Evolutionary conservation across 2,329 filamentous ascomycete species (phyloP).

Genomic region (Colletotrichum tofieldiae): DNA sequence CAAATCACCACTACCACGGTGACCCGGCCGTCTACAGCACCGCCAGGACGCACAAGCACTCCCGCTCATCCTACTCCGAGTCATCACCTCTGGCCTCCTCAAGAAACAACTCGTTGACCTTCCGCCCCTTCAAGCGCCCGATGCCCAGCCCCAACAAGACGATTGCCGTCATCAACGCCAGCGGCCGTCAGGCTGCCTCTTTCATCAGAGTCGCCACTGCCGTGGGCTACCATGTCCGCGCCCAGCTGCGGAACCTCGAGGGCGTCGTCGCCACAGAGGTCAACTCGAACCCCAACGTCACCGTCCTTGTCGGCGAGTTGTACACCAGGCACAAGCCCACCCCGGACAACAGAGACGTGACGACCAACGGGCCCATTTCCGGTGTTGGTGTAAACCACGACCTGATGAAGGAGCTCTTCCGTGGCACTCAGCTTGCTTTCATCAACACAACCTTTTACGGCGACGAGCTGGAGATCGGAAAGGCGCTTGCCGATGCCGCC

Average conservation of each 20-base stretch:
- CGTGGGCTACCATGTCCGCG: slow-evolving; percentile 92
- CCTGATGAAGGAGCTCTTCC: slow-evolving; percentile 84
- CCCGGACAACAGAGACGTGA: slow-evolving; percentile 73
- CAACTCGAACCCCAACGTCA: slow-evolving; percentile 82
- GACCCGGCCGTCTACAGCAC: slow-evolving; percentile 39
- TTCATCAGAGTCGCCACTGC: slow-evolving; percentile 95
- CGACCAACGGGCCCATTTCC: slow-evolving; percentile 74
- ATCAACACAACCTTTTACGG: slow-evolving; percentile 99
- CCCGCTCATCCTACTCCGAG: slow-evolving; percentile 74
- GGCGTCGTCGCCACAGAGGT: slow-evolving; percentile 93
- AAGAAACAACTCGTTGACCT: slow-evolving; percentile 73
- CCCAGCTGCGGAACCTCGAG: slow-evolving; percentile 89
- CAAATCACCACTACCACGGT: slow-evolving; percentile 42
- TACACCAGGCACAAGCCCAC: slow-evolving; percentile 70
- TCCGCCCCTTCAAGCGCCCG: slow-evolving; percentile 72
- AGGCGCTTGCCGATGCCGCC: slow-evolving; percentile 89
- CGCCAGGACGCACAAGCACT: slow-evolving; percentile 70
- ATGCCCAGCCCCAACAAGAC: slow-evolving; percentile 79
- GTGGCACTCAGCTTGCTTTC: slow-evolving; percentile 89
- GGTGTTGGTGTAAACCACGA: slow-evolving; percentile 79
- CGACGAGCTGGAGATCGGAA: slow-evolving; percentile 91
- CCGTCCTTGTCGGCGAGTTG: slow-evolving; percentile 75
- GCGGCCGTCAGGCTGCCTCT: slow-evolving; percentile 94
- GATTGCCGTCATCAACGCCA: slow-evolving; percentile 95
- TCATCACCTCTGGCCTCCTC: slow-evolving; percentile 68